A percentile compares a stretch with the other conserved stretches of the same genome.
These are phyloP conservation scores for Botrytis paeoniae DNA, from an alignment of 2,329 filamentous ascomycete genomes.

Conservation along the genomic window DNA sequence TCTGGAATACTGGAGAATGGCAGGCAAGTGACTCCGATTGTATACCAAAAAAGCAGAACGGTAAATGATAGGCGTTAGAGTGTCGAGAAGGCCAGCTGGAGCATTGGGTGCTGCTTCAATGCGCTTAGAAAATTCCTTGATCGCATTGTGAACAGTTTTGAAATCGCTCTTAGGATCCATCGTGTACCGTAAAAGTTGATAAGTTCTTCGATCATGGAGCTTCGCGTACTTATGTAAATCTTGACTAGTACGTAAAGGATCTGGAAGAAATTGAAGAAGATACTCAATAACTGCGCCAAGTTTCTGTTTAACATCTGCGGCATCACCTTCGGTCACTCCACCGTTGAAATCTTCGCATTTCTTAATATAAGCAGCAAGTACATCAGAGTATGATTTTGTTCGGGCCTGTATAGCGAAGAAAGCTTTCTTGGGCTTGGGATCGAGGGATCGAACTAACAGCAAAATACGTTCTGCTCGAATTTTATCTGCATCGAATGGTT, in stretches of 20 bases:
- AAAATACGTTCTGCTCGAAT: conserved; percentile 83
- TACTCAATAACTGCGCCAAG: conserved; percentile 72
- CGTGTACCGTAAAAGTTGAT: conserved; percentile 83
- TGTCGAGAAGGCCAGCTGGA: conserved; percentile 66
- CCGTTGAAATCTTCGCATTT: conserved; percentile 90
- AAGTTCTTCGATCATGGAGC: conserved; percentile 82
- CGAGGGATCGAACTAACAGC: conserved; percentile 74
- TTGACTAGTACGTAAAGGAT: conserved; percentile 65
- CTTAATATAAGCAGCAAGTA: conserved; percentile 72
- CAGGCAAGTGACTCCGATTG: conserved; percentile 89
- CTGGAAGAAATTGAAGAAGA: conserved; percentile 72
- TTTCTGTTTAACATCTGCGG: conserved; percentile 63
- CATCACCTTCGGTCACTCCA: conserved; percentile 72
- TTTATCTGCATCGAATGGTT: conserved; percentile 63
- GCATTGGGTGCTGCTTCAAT: conserved; percentile 64
- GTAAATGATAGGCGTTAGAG: conserved; percentile 78
- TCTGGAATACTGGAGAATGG: conserved; percentile 83
- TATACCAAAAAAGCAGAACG: conserved; percentile 81
- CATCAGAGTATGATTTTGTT: conserved; percentile 70
- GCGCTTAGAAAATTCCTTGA: conserved; percentile 84
- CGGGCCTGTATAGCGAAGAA: conserved; percentile 84
- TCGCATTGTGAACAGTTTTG: conserved; percentile 82
- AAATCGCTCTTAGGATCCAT: conserved; percentile 87
- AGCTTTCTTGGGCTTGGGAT: conserved; percentile 74
- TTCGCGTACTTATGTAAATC: conserved; percentile 91